Evolutionary conservation across 345 rosid genomes (phyloP).

Genomic region (Euphorbia peplus): DNA sequence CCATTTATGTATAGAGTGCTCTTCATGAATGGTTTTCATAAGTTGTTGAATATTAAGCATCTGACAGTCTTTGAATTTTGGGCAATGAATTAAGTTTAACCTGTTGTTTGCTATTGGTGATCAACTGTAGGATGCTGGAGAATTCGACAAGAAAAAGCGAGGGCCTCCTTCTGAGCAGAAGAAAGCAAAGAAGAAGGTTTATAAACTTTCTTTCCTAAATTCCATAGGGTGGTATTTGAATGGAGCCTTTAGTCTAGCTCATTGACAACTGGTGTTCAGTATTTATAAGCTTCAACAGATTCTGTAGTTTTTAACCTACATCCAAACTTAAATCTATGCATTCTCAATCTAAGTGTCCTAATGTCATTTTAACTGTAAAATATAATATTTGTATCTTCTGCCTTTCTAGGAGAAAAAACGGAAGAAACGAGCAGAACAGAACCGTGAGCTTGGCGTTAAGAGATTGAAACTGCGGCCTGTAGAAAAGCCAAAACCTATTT

Average conservation of each 20-base stretch:
- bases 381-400: not conserved
- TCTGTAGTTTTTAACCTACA: constrained; percentile 2
- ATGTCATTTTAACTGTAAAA: not conserved
- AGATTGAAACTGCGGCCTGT: constrained; percentile 68
- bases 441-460: constrained; percentile 72
- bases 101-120: constrained; percentile 6
- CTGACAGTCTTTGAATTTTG: not conserved
- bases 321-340: constrained; percentile 4
- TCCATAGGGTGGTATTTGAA: constrained; percentile 5
- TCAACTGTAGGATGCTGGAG: constrained; percentile 31
- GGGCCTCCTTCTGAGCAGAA: constrained; percentile 41
- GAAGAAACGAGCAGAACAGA: constrained; percentile 70
- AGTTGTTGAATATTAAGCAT: not conserved
- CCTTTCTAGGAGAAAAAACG: constrained; percentile 55
- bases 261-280: not conserved
- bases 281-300: not conserved
- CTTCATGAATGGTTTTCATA: not conserved
- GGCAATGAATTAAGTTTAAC: not conserved
- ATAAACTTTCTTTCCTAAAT: not conserved
- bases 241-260: constrained; percentile 5
- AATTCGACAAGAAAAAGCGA: constrained; percentile 39
- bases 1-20: not conserved
- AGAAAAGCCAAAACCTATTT: constrained; percentile 52
- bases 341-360: not conserved
- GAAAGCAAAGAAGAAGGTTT: constrained; percentile 69